phyloP scores from a whole-genome alignment of 768 basidiomycete genomes.

The Mycena crocata region DNA sequence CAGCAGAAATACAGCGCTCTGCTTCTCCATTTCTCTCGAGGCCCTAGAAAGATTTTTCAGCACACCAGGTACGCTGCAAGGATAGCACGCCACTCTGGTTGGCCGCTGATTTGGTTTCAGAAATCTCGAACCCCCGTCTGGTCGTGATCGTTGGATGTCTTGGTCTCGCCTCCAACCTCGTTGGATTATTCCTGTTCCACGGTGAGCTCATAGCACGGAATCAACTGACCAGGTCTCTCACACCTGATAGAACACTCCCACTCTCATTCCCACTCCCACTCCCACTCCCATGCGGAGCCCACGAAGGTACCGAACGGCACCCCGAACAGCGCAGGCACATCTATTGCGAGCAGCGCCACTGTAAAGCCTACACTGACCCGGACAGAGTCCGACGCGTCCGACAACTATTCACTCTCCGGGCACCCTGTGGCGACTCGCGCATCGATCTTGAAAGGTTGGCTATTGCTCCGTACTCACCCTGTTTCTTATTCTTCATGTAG shows the following conservation, averaged over 20 bases:
- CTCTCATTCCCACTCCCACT: slow-evolving; percentile 62
- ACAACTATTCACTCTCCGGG: slow-evolving; percentile 13
- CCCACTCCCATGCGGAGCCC: slow-evolving; percentile 51
- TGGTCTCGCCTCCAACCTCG: slow-evolving; percentile 90
- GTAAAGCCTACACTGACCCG: slow-evolving; percentile 37
- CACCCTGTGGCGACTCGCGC: slow-evolving; percentile 31
- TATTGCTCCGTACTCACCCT: slow-evolving; percentile 70
- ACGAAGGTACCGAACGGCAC: slow-evolving; percentile 55
- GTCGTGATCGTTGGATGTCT: slow-evolving; percentile 91
- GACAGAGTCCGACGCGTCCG: slow-evolving; percentile 7
- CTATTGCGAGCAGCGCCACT: slow-evolving; percentile 42
- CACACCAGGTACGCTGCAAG: slow-evolving; percentile 69
- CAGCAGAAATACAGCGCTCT: slow-evolving; percentile 66
- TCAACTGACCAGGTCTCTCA: slow-evolving; percentile 7
- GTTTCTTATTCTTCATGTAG: slow-evolving; percentile 75
- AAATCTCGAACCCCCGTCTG: slow-evolving; percentile 89
- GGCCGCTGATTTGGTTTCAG: slow-evolving; percentile 51
- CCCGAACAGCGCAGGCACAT: slow-evolving; percentile 36
- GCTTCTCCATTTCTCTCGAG: slow-evolving; percentile 95
- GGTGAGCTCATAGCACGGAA: slow-evolving; percentile 59
- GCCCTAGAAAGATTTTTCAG: slow-evolving; percentile 92
- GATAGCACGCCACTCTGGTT: slow-evolving; percentile 1
- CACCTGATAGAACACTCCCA: slow-evolving; percentile 71
- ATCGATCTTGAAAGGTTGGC: slow-evolving; percentile 43
- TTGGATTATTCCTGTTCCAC: slow-evolving; percentile 95